Evolutionary conservation across 768 basidiomycete species (phyloP), one percentile per base, ranked within the genome.

Genomic region (Suillus spraguei): DNA sequence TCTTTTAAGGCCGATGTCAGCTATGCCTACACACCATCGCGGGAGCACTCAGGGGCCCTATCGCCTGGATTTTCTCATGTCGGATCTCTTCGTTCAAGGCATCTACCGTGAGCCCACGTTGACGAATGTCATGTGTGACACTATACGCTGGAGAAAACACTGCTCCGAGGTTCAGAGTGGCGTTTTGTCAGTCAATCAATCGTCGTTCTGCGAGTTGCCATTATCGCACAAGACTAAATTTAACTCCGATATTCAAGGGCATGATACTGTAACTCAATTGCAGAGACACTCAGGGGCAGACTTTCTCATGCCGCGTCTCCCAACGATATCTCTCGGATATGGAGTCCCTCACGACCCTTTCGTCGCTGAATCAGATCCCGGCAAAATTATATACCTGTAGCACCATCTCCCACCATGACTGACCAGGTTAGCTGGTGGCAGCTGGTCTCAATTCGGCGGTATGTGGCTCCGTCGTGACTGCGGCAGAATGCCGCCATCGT

Each of bases 401-500:
- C n/a, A 53, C 11, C 24, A 17, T 14, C 16, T 20, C 16, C 24
- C 24, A 39, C 24, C 28, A 58, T 17, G 28, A 20, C 39, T 16
- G 6, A 8, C 5, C 17, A 32, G 9, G 16, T 2, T 17, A 56
- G 8, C 22, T 11, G 17, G 2, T 32, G 16, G 10, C 10, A 11
- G 5, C 5, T 13, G 24, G 4, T 28, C 39, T 41, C 56, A 58
- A 17, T 20, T 41, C 56, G 56, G 56, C 5, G 2, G 11, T 6
- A 41, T 6, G n/a, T 20, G 17, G 5, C 16, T 41, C 38, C 17
- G 24, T 11, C 38, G 41, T 41, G 17, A 6, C 56, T 58, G 56
- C 56, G 39, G 39, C 56, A 58, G 39, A 20, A 28, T 58, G 11
- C 56, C 56, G 39, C 39, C 24, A 28, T 58, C 56, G 24, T 1